Base-by-base conservation (phyloP, 768 basidiomycete genomes). In the Rhizopogon vesiculosus region DNA sequence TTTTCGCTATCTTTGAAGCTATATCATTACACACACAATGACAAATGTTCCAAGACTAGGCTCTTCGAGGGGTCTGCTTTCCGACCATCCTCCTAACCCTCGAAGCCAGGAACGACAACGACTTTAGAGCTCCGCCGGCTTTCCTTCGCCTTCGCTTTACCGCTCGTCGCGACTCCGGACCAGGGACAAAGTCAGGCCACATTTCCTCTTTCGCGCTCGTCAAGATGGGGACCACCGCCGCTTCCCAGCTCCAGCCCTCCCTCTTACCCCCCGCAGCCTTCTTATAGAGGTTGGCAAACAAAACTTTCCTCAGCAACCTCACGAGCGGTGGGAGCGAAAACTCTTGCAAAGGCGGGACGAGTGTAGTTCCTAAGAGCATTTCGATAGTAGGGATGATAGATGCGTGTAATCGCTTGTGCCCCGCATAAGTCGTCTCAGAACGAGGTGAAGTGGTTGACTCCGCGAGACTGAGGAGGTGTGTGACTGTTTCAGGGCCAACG, bases 161-260 rank as follows among this genome's bases (percentile, higher is more conserved):
- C 16, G 4, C 8, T 45, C 42, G n/a, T 9, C 22, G 7, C 16
- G 3, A 52, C 1, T 16, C 48, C 54, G 5, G 57, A 38, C 5
- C 15, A 49, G 19, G 35, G 15, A 22, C 35, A 38, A 16, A 38
- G 13, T 22, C 56, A 0, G 62, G 62, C 6, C 65, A 40, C 68
- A 69, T 66, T 40, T 61, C 60, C 6, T 29, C 49, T 10, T 13
- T 50, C 0, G 68, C 56, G 35, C 63, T 56, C 28, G 50, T 43
- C 19, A 69, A 0, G 16, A 69, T 69, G 12, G 38, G 38, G 3
- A 19, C 43, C 3, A 25, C 56, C 1, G 57, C 54, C 7, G 51
- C 55, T 18, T 56, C 66, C 66, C 68, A 68, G 18, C 66, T 62
- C 66, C 68, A 66, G 12, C 55, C 66, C 2, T 38, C 28, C 16